A percentile compares a stretch with the other conserved stretches of the same genome.
Conservation (phyloP, 106 monocot species). For the Xerophyta viscosa region DNA sequence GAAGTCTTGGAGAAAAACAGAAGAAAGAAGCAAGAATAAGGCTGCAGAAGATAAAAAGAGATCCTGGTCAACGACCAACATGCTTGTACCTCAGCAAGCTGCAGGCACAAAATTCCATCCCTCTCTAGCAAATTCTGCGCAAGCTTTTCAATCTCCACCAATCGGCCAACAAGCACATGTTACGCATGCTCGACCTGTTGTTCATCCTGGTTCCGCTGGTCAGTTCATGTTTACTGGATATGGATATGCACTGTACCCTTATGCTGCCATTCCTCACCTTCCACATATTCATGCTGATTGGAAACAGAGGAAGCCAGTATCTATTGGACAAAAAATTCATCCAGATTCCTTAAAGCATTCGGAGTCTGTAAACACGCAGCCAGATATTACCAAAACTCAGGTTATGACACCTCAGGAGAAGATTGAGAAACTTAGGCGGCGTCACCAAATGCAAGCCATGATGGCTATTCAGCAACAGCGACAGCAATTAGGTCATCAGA, state of each 20-base stretch:
- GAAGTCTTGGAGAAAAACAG: conserved; percentile 35
- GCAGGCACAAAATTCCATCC: conserved; percentile 5
- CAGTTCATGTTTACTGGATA: conserved; percentile 37
- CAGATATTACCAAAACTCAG: conserved; percentile 18
- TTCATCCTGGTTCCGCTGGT: conserved; percentile 21
- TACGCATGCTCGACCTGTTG: conserved; percentile 12
- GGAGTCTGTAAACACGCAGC: conserved; percentile 10
- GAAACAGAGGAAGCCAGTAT: conserved; percentile 13
- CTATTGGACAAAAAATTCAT: conserved; percentile 16
- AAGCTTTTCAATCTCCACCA: conserved; percentile 18
- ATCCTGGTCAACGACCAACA: conserved; percentile 7
- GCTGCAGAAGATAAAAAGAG: conserved; percentile 7
- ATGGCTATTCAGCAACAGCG: conserved; percentile 90
- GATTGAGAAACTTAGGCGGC: conserved; percentile 79
- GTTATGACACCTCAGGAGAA: conserved; percentile 95
- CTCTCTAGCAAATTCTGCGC: conserved; percentile 10
- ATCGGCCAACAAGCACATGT: conserved; percentile 19
- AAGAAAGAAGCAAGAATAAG: conserved; percentile 45
- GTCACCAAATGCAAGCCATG: conserved; percentile 87
- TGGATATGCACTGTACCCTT: conserved; percentile 38
- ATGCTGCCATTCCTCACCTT: conserved; percentile 22
- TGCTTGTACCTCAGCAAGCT: conserved; percentile 15
- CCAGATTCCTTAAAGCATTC: conserved; percentile 21
- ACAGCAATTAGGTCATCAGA: conserved; percentile 59
- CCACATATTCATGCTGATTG: conserved; percentile 20